Evolutionary conservation across 139 green algal genomes (phyloP).

Genomic region (Pycnococcus provasolii): DNA sequence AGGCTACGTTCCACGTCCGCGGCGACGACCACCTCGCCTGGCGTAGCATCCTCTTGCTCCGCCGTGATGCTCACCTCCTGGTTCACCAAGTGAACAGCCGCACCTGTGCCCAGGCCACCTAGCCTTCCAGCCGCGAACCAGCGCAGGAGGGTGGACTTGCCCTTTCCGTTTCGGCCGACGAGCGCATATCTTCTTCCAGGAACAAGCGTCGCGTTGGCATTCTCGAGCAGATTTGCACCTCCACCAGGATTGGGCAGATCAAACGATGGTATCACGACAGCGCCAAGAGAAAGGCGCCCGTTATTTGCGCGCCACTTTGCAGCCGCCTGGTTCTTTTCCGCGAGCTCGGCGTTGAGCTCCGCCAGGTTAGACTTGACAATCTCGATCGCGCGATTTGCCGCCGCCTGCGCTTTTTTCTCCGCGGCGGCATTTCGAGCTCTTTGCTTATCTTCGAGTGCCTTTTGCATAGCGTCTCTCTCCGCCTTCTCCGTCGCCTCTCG

Average conservation of each 20-base stretch:
- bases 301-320: not conserved
- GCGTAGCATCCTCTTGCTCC: constrained; percentile 16
- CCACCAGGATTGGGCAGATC: constrained; percentile 28
- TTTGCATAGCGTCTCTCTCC: too few relatives aligned
- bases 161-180: constrained; percentile 33
- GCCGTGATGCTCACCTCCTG: constrained; percentile 26
- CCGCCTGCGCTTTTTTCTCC: too few relatives aligned
- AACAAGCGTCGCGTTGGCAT: constrained; percentile 12
- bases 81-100: constrained; percentile 29
- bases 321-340: constrained; percentile 5
- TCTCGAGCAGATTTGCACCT: constrained; percentile 23
- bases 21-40: constrained; percentile 22
- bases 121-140: constrained; percentile 20
- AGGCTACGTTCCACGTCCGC: constrained; percentile 26
- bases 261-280: constrained; percentile 21
- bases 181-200: constrained; percentile 28
- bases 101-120: not conserved
- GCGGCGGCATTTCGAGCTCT: too few relatives aligned
- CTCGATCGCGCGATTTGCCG: too few relatives aligned
- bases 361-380: not conserved
- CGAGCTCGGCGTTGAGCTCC: constrained; percentile 19
- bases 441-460: too few relatives aligned
- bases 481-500: too few relatives aligned
- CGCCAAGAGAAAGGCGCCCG: not conserved
- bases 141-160: constrained; percentile 33